These are phyloP conservation scores for Escovopsis sp. DNA, from an alignment of 2,329 filamentous ascomycete species.

Conservation along the genomic window DNA sequence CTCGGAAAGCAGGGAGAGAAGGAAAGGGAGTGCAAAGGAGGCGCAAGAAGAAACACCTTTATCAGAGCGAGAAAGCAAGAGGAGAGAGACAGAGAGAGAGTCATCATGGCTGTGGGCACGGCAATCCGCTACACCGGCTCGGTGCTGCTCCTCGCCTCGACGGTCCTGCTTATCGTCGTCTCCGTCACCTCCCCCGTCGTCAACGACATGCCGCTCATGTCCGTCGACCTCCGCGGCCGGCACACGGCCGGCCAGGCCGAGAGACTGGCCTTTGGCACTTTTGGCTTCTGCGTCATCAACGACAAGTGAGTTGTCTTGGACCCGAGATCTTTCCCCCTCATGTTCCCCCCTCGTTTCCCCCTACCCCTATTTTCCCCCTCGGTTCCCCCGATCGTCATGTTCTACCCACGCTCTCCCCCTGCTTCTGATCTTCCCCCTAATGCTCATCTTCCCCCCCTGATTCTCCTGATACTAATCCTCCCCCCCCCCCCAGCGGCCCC, in stretches of 20 bases:
- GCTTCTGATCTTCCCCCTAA: no score
- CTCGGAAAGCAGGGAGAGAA: no score
- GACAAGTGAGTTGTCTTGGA: conserved; percentile 12
- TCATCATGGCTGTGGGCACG: conserved; percentile 31
- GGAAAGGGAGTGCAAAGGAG: no score
- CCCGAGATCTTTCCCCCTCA: no score
- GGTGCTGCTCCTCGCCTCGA: conserved; percentile 38
- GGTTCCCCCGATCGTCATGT: no score
- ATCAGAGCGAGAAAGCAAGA: no score
- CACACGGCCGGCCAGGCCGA: conserved; percentile 15
- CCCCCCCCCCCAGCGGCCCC: conserved; percentile 12
- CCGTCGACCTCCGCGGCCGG: conserved; percentile 29
- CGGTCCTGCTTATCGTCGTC: conserved; percentile 41
- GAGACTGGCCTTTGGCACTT: conserved; percentile 40
- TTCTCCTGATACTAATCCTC: no score
- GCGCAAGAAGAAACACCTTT: no score
- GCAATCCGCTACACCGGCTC: conserved; percentile 43
- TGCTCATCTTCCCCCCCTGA: no score
- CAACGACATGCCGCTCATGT: conserved; percentile 36
- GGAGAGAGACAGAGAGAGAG: conserved; percentile 3
- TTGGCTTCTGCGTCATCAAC: conserved; percentile 37
- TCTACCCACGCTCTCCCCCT: no score
- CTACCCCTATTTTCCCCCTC: no score
- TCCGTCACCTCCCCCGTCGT: conserved; percentile 44
- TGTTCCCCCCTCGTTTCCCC: no score